Evolutionary conservation across 1,284 basidiomycete species (phyloP), one percentile per base, ranked within the genome.

Genomic region (Trametes hirsuta): DNA sequence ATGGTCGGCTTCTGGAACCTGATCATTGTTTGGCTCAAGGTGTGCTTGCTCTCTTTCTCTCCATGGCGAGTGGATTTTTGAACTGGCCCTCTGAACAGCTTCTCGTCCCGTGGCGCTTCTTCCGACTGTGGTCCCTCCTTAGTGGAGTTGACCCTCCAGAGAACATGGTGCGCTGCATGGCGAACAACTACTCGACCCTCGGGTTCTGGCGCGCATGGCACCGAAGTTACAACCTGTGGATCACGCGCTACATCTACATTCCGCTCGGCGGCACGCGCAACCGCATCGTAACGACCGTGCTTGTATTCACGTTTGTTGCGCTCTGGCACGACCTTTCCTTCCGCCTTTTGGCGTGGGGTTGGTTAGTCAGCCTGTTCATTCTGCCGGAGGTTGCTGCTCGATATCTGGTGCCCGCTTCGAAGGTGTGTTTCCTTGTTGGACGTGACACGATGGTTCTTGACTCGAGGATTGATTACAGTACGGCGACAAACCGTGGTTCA

Each of bases 121-220:
- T 99, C 80, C 89, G 97, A 1, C 77, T 98, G 3, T 99, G 97
- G 96, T 91, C 96, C 0, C 79, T 99, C 37, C 72, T 87, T 12
- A 94, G 96, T 72, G 94, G 93, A 0, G 84, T 98, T 35, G 94
- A 98, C 68, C 90, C 95, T 1, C 97, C 95, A 0, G 97, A 99
- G 75, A 99, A 99, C 74, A 98, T 99, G 97, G 85, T 99, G 5
- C 84, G 97, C 14, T 98, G 97, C 72, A 93, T 98, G 86, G 92
- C 89, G n/a, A 99, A 99, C 78, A 99, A 98, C 75, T 98, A 98
- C 71, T 98, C 95, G 1, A 87, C 90, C 0, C 75, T 91, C 2
- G 95, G 94, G 0, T 99, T 99, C 75, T 99, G 97, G 97, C 78
- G 96, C 63, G 89, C 88, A 61, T 99, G 97, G 97, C 97, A 99